Base-by-base conservation (phyloP, 768 basidiomycete genomes). In the Termitomyces sp. region DNA sequence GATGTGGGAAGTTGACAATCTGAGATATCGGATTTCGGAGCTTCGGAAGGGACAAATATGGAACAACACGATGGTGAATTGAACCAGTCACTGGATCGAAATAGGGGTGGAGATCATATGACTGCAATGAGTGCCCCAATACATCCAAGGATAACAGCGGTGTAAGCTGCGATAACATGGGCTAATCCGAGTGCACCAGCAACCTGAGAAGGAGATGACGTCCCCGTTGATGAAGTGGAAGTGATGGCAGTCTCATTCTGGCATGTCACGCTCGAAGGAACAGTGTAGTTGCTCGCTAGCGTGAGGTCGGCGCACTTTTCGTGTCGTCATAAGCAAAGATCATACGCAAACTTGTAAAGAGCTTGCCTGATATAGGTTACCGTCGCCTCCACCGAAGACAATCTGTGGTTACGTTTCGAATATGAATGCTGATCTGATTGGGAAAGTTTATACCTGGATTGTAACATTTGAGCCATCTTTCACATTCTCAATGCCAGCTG, bases 291-390 rank as follows among this genome's bases (percentile, higher is more conserved):
- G 13, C 74, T 76, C 43, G 83, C 78, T 28, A 93, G 75, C 32
- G 86, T 83, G 59, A 93, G 72, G 70, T 93, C 92, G 46, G 91
- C 79, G 69, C 90, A 93, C 88, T 91, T 68, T n/a, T 56, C 52
- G 47, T 12, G 16, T 36, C 44, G 18, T 62, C 43, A n/a, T 41
- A 6, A 41, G 53, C 8, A 3, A 13, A 28, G 18, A n/a, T 30
- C 6, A 43, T 14, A 30, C 28, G 7, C 5, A 30, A 20, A 20
- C 23, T 46, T n/a, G n/a, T 8, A n/a, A 4, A 20, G 12, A 20
- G 28, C 40, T 43, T 54, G 2, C 53, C 53, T 54, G 53, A 20
- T 54, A 54, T n/a, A 54, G 30, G 28, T 54, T 54, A 32, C 53
- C 53, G 41, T 54, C 53, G 28, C 53, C 53, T 14, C 53, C 53